Evolutionary conservation across 2,329 filamentous ascomycete genomes (phyloP), one percentile per base, ranked within the genome.

Genomic region (Aquanectria penicillioides): DNA sequence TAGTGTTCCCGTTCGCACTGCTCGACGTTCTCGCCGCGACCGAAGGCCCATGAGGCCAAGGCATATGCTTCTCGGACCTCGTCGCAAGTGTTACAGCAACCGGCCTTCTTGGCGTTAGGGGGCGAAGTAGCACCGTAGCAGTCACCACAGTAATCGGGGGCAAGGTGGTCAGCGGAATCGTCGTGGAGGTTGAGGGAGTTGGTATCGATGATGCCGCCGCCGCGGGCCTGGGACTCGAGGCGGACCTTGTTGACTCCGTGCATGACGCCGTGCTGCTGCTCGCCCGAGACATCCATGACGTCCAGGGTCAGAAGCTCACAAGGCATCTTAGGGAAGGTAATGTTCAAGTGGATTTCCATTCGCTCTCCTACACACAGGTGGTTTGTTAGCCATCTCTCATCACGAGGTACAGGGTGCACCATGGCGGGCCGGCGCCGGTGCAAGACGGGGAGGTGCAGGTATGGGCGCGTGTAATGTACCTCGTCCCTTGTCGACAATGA

Each of bases 331-430:
- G 95, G 95, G 75, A 99, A 99, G 41, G 93, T 95, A 59, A 99
- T 89, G 81, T 99, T 99, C 78, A 99, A 86, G 76, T 97, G 93
- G 66, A 99, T 99, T 76, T 98, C 95, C 94, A 99, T 98, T 77
- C 94, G 93, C 83, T 99, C 94, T 76, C 93, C 91, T 93, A 68
- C 54, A 46, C 40, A 36, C 7, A 28, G 44, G 18, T 31, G 18
- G 18, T n/a, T 51, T 40, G 63, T 73, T 70, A 70, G 73, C 62
- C 51, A 61, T n/a, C 23, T 31, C 12, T 10, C 26, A 33, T 4
- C 18, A n/a, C n/a, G n/a, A n/a, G n/a, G n/a, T n/a, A n/a, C n/a
- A n/a, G n/a, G n/a, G n/a, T n/a, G n/a, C n/a, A n/a, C n/a, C n/a
- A n/a, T n/a, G n/a, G n/a, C n/a, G n/a, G n/a, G n/a, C n/a, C n/a